A percentile compares a stretch with the other conserved stretches of the same genome.
phyloP scores from a whole-genome alignment of 2,329 filamentous ascomycete species.

The Dothistroma pini region DNA sequence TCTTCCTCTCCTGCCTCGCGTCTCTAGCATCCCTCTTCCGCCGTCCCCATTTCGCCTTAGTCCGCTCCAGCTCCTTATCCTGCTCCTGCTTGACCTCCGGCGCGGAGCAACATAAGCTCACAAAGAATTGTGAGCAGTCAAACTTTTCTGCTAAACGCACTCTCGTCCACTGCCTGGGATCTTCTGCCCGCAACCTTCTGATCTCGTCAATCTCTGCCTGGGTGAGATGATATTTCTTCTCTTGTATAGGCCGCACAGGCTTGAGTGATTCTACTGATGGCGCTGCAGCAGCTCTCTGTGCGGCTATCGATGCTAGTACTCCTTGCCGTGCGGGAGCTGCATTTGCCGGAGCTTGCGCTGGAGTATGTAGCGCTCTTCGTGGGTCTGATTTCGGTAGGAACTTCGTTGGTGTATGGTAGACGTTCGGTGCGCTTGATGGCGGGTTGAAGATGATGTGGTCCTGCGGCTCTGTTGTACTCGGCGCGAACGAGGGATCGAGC shows the following conservation, averaged over 20 bases:
- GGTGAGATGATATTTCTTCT: conserved; percentile 61
- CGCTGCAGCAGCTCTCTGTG: conserved; percentile 20
- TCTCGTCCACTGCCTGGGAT: conserved; percentile 59
- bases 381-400: conserved; percentile 60
- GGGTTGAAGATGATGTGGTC: conserved; percentile 64
- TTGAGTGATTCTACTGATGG: conserved; percentile 37
- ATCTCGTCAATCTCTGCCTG: conserved; percentile 58
- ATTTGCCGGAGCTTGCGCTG: conserved; percentile 22
- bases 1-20: conserved; percentile 57
- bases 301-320: conserved; percentile 22
- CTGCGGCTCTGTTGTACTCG: conserved; percentile 34
- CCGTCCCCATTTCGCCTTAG: conserved; percentile 59
- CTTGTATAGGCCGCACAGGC: conserved; percentile 48
- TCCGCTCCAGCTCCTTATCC: conserved; percentile 48
- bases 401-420: conserved; percentile 62
- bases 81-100: conserved; percentile 41
- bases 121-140: conserved; percentile 60
- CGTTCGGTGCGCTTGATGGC: conserved; percentile 59
- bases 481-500: conserved; percentile 43
- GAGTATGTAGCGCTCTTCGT: conserved; percentile 33
- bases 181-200: conserved; percentile 49
- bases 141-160: conserved; percentile 59
- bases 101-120: conserved; percentile 56
- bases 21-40: conserved; percentile 59
- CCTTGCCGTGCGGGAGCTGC: conserved; percentile 17